phyloP scores from a whole-genome alignment of 192 early-diverging fungal genomes.

The Globomyces pollinis-pini region DNA sequence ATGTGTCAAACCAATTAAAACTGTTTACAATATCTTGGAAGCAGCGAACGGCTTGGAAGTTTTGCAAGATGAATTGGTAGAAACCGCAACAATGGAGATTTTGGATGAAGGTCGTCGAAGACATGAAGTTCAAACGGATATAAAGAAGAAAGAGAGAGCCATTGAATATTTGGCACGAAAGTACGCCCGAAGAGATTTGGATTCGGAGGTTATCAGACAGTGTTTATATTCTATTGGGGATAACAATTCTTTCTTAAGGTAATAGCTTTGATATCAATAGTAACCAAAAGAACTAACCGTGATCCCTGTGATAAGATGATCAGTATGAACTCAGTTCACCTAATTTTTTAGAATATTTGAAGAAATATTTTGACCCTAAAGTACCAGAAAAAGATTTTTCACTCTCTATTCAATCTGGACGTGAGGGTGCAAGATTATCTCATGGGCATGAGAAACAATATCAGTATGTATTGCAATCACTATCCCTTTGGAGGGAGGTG shows the following conservation, averaged over 20 bases:
- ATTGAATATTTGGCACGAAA: constrained; percentile 79
- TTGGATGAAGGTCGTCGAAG: constrained; percentile 27
- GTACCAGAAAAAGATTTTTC: constrained; percentile 55
- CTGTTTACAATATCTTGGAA: constrained; percentile 73
- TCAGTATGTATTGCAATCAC: constrained; percentile 85
- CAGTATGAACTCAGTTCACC: too few relatives aligned
- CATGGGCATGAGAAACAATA: constrained; percentile 93
- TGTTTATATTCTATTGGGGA: constrained; percentile 97
- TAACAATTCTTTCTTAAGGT: constrained; percentile 88
- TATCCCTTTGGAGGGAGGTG: constrained; percentile 93
- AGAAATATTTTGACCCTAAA: constrained; percentile 60
- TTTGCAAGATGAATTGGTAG: constrained; percentile 74
- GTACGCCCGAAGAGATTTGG: constrained; percentile 48
- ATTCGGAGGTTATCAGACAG: constrained; percentile 48
- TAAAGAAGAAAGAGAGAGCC: constrained; percentile 82
- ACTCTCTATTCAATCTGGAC: constrained; percentile 76
- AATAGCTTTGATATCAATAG: constrained; percentile 17
- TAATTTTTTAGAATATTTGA: constrained; percentile 67
- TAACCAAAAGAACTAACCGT: constrained; percentile 44
- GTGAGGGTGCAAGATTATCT: constrained; percentile 77
- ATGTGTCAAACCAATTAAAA: constrained; percentile 80
- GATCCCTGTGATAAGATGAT: constrained; percentile 95
- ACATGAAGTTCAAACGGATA: constrained; percentile 62
- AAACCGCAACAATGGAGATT: constrained; percentile 58
- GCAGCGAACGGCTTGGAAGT: constrained; percentile 56